Percentiles rank a stretch among this genome's conserved stretches.
These are phyloP conservation scores for Annulohypoxylon maeteangense DNA, from an alignment of 495 filamentous ascomycete species.

Conservation along the genomic window DNA sequence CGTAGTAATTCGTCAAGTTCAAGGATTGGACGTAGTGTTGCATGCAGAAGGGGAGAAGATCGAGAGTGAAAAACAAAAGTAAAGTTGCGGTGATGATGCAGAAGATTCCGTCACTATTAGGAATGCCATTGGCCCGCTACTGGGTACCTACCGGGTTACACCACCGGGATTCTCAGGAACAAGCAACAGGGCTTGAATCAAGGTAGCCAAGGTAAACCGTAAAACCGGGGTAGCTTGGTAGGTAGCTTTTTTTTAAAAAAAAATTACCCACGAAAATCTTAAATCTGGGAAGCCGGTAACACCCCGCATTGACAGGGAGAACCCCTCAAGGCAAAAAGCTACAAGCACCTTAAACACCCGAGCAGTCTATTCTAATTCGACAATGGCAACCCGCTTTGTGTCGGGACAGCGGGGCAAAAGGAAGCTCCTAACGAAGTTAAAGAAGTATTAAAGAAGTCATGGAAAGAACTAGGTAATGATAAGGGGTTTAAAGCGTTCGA, in stretches of 20 bases:
- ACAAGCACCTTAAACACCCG: not conserved
- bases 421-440: not conserved
- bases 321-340: not conserved
- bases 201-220: constrained; percentile 13
- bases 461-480: not conserved
- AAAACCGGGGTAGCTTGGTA: constrained; percentile 4
- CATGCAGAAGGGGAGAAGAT: constrained; percentile 34
- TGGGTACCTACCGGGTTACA: constrained; percentile 25
- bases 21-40: constrained; percentile 8
- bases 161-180: constrained; percentile 45
- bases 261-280: constrained; percentile 18
- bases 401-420: constrained; percentile 33
- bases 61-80: constrained; percentile 15
- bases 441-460: not conserved
- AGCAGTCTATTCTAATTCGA: not conserved
- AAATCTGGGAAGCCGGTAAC: constrained; percentile 29
- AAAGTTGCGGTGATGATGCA: constrained; percentile 44
- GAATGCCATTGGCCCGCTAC: constrained; percentile 22
- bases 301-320: constrained; percentile 38
- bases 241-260: constrained; percentile 15
- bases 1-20: not conserved
- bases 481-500: not conserved
- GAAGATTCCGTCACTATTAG: constrained; percentile 45
- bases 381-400: constrained; percentile 23
- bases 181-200: constrained; percentile 27